Conservation (phyloP, 768 basidiomycete species). For the Auricularia cornea region DNA sequence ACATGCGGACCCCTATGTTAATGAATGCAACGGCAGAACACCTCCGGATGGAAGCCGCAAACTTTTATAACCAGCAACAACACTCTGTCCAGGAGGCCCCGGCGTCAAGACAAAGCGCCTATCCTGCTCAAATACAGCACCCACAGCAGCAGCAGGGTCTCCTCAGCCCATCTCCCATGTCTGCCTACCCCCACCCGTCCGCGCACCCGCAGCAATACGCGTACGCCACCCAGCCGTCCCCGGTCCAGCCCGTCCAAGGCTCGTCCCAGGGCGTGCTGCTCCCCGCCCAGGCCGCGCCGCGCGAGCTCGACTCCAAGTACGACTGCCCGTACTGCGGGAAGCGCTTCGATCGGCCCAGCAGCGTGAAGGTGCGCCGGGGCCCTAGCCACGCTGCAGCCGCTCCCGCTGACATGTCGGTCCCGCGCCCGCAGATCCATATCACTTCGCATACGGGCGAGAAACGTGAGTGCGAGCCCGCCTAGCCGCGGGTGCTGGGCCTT, state of each 20-base stretch:
- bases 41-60: not conserved
- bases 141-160: not conserved
- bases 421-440: slow-evolving; percentile 36
- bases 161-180: not conserved
- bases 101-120: not conserved
- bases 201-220: not conserved
- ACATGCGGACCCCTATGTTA: not conserved
- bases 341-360: slow-evolving; percentile 62
- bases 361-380: slow-evolving; percentile 29
- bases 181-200: not conserved
- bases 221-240: slow-evolving; percentile 1
- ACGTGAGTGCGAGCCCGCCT: slow-evolving; percentile 33
- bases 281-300: not conserved
- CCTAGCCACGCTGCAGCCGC: not conserved
- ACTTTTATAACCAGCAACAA: slow-evolving; percentile 1
- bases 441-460: slow-evolving; percentile 64
- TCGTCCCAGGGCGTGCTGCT: not conserved
- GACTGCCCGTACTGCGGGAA: slow-evolving; percentile 43
- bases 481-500: no score
- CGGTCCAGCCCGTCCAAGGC: not conserved
- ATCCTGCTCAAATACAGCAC: not conserved
- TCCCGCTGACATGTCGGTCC: not conserved
- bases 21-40: not conserved
- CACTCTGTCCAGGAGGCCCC: not conserved
- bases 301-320: slow-evolving; percentile 13